These are phyloP conservation scores for Stagonosporopsis tanaceti DNA, from an alignment of 2,329 filamentous ascomycete genomes.

Conservation along the genomic window DNA sequence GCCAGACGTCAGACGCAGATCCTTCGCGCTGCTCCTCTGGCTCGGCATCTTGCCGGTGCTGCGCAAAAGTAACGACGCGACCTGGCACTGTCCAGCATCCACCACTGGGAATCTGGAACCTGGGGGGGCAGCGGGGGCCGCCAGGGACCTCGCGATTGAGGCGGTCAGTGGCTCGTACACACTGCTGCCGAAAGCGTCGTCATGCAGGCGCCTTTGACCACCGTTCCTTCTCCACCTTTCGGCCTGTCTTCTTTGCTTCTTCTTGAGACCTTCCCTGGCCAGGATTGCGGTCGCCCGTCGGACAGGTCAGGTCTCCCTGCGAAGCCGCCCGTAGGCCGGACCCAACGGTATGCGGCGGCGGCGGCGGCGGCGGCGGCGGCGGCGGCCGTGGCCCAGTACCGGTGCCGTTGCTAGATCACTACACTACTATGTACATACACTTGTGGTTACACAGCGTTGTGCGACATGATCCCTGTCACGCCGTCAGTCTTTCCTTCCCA, in stretches of 20 bases:
- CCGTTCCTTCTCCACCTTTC: conserved; percentile 32
- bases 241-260: conserved; percentile 33
- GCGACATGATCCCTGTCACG: conserved; percentile 19
- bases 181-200: conserved; percentile 37
- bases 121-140: neutral
- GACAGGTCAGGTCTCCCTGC: conserved; percentile 17
- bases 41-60: neutral
- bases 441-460: conserved; percentile 13
- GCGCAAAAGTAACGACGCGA: conserved; percentile 10
- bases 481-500: conserved; percentile 14
- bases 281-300: conserved; percentile 22
- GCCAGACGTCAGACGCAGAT: conserved; percentile 21
- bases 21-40: conserved; percentile 13
- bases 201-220: conserved; percentile 43
- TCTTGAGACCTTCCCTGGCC: conserved; percentile 24
- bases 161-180: conserved; percentile 37
- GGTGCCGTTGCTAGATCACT: conserved; percentile 13
- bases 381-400: conserved; percentile 10
- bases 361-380: neutral
- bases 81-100: conserved; percentile 7
- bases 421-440: neutral
- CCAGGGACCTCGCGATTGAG: conserved; percentile 28
- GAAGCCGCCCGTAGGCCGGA: conserved; percentile 9
- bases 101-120: neutral
- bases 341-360: conserved; percentile 6